Conservation (phyloP, 257 asterid species). For the Petrea volubilis region DNA sequence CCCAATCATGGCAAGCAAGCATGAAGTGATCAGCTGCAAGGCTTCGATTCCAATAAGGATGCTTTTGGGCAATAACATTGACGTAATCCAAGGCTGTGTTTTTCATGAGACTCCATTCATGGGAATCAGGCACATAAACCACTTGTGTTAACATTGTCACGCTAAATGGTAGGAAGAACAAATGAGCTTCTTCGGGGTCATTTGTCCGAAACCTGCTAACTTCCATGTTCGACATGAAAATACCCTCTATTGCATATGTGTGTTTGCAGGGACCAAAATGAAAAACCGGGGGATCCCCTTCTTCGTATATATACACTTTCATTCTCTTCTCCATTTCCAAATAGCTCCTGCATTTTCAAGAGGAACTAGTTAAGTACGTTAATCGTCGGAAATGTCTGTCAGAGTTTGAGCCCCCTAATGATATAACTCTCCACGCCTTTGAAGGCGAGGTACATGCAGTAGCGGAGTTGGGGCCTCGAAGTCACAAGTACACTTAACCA, state of each 20-base stretch:
- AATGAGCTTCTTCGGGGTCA: conserved; percentile 51
- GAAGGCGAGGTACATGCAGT: too few relatives aligned
- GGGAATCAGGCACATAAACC: conserved; percentile 38
- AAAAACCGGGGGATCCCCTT: conserved; percentile 76
- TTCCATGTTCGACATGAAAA: conserved; percentile 58
- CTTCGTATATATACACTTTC: conserved; percentile 61
- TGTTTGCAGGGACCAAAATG: conserved; percentile 71
- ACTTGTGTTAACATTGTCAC: conserved; percentile 55
- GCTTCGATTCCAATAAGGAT: conserved; percentile 84
- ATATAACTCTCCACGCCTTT: too few relatives aligned
- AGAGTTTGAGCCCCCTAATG: too few relatives aligned
- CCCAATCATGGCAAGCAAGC: conserved; percentile 93
- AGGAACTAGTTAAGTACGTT: too few relatives aligned
- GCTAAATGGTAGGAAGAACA: conserved; percentile 73
- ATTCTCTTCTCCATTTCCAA: conserved; percentile 64
- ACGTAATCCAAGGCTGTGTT: conserved; percentile 36
- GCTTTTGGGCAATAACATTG: conserved; percentile 37
- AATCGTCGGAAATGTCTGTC: too few relatives aligned
- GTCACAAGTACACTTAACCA: too few relatives aligned
- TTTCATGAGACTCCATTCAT: conserved; percentile 57
- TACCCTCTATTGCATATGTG: conserved; percentile 64
- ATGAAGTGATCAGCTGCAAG: conserved; percentile 81
- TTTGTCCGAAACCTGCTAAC: conserved; percentile 48
- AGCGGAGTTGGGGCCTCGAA: too few relatives aligned
- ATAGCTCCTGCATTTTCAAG: conserved; percentile 67